A percentile compares a stretch with the other conserved stretches of the same genome.
Conservation (phyloP, 306 rosid species). For the Cucurbita moschata region DNA sequence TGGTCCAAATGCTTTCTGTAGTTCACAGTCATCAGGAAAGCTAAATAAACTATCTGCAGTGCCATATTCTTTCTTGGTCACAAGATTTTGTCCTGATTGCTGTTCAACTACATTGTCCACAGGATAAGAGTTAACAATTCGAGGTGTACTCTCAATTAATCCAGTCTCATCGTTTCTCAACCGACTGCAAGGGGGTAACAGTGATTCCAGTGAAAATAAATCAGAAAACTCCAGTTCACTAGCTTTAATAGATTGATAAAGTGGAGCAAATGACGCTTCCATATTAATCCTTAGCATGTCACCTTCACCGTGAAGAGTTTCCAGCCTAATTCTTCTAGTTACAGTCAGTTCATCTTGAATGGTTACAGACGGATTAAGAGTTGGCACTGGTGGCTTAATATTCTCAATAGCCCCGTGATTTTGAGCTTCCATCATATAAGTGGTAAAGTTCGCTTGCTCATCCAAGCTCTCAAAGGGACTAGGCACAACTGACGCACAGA, state of each 20-base stretch:
- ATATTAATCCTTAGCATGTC: conserved; percentile 12
- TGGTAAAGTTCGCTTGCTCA: conserved; percentile 20
- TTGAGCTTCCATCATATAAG: conserved; percentile 13
- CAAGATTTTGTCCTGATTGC: conserved; percentile 18
- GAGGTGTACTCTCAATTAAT: conserved; percentile 21
- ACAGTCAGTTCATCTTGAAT: conserved; percentile 12
- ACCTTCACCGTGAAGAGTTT: conserved; percentile 2
- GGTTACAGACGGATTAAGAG: conserved; percentile 12
- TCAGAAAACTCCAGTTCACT: conserved; percentile 25
- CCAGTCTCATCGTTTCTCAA: conserved; percentile 17
- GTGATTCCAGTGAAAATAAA: conserved; percentile 27
- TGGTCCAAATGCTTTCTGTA: conserved; percentile 46
- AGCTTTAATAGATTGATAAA: background rate
- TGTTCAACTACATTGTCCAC: conserved; percentile 13
- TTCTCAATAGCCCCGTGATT: conserved; percentile 16
- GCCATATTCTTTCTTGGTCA: conserved; percentile 5
- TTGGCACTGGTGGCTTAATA: conserved; percentile 13
- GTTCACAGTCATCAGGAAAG: conserved; percentile 40
- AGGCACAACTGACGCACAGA: conserved; percentile 21
- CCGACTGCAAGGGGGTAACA: conserved; percentile 21
- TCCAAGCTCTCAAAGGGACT: conserved; percentile 22
- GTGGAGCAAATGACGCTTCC: conserved; percentile 6
- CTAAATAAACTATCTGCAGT: conserved; percentile 15
- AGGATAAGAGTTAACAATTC: conserved; percentile 15
- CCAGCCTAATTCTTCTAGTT: conserved; percentile 10